Evolutionary conservation across 2,329 filamentous ascomycete species (phyloP).

Genomic region (Arthroderma sp.): DNA sequence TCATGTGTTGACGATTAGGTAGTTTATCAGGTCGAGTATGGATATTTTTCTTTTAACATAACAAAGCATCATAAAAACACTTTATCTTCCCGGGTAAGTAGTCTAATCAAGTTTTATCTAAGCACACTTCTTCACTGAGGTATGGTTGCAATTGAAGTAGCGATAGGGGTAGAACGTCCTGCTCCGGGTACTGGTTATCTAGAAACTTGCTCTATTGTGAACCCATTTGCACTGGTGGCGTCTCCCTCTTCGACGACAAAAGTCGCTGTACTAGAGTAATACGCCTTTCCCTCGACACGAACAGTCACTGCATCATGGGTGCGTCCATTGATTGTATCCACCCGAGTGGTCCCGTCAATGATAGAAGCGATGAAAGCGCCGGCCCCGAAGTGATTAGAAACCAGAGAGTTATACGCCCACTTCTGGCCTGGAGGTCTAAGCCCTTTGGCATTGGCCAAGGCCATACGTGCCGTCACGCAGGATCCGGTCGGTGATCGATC

Average conservation of each 20-base stretch:
- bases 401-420: conserved; percentile 26
- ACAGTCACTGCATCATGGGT: conserved; percentile 13
- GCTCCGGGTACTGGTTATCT: too few relatives aligned
- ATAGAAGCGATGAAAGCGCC: conserved; percentile 15
- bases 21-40: too few relatives aligned
- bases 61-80: too few relatives aligned
- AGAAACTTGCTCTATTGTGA: conserved; percentile 9
- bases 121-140: too few relatives aligned
- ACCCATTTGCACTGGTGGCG: conserved; percentile 12
- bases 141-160: too few relatives aligned
- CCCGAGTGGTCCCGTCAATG: conserved; percentile 11
- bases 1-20: too few relatives aligned
- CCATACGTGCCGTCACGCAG: conserved; percentile 26
- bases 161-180: too few relatives aligned
- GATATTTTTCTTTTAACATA: too few relatives aligned
- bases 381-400: conserved; percentile 19
- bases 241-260: conserved; percentile 22
- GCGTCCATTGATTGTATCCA: conserved; percentile 2
- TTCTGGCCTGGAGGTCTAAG: conserved; percentile 12
- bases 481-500: conserved; percentile 32
- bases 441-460: conserved; percentile 23
- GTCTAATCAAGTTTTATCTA: too few relatives aligned
- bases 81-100: too few relatives aligned
- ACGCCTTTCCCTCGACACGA: conserved; percentile 21
- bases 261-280: conserved; percentile 19